Conservation (phyloP, 768 basidiomycete genomes). For the Leccinum uliginosum region DNA sequence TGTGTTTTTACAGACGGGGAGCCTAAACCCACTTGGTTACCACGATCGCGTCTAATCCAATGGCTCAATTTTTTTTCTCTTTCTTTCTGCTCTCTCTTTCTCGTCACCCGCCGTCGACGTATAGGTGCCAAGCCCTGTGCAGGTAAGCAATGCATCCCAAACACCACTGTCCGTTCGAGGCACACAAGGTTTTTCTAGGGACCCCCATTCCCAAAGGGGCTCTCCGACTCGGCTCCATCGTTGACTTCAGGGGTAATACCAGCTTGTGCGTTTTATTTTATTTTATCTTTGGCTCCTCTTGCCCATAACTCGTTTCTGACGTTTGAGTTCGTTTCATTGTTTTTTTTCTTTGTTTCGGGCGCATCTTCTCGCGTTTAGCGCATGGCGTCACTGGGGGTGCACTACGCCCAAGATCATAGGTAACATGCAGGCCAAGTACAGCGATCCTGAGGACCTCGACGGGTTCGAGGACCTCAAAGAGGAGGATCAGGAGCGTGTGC, state of each 20-base stretch:
- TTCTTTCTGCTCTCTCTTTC: conserved; percentile 13
- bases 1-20: conserved; percentile 24
- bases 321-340: not conserved
- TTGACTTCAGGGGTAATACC: conserved; percentile 69
- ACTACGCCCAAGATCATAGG: conserved; percentile 61
- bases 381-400: conserved; percentile 93
- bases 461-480: conserved; percentile 72
- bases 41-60: conserved; percentile 9
- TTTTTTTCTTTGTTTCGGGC: not conserved
- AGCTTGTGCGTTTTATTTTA: conserved; percentile 47
- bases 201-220: conserved; percentile 68
- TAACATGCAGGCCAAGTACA: conserved; percentile 65
- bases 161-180: not conserved
- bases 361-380: conserved; percentile 34
- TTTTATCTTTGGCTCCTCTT: conserved; percentile 1
- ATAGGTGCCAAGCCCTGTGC: conserved; percentile 73
- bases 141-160: conserved; percentile 39
- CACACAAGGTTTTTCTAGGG: conserved; percentile 39
- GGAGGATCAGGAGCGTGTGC: conserved; percentile 69
- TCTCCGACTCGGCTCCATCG: conserved; percentile 68
- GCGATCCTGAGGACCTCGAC: conserved; percentile 66
- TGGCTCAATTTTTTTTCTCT: not conserved
- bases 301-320: not conserved
- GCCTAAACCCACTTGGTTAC: conserved; percentile 1
- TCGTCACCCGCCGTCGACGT: conserved; percentile 1